These are phyloP conservation scores for Microcyclospora tardicrescens DNA, from an alignment of 2,329 filamentous ascomycete genomes.

Conservation along the genomic window DNA sequence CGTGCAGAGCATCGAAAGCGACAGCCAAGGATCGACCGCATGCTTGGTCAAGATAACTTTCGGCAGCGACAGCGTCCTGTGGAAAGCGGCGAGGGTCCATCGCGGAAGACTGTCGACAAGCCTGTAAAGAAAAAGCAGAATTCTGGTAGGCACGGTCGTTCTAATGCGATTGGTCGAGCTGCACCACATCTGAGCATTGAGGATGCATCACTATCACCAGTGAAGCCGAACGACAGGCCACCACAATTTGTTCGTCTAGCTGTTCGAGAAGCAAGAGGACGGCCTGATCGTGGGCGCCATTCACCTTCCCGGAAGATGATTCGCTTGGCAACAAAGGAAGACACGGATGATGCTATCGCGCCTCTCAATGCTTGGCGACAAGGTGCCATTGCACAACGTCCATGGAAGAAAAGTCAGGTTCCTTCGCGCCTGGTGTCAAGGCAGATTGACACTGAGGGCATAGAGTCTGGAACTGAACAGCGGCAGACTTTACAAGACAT, in stretches of 20 bases:
- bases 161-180: no score
- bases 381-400: slow-evolving; percentile 22
- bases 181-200: slow-evolving; percentile 36
- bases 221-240: slow-evolving; percentile 16
- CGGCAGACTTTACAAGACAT: background rate
- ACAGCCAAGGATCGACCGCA: slow-evolving; percentile 25
- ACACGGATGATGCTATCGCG: slow-evolving; percentile 42
- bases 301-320: slow-evolving; percentile 29
- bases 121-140: no score
- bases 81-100: no score
- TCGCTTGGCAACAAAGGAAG: slow-evolving; percentile 30
- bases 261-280: slow-evolving; percentile 37
- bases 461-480: no score
- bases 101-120: no score
- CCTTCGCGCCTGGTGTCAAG: background rate
- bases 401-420: background rate
- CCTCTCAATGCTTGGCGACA: slow-evolving; percentile 39
- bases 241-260: slow-evolving; percentile 45
- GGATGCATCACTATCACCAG: slow-evolving; percentile 29
- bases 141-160: no score
- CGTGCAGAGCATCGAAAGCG: slow-evolving; percentile 15
- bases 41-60: no score
- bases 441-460: no score
- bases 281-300: slow-evolving; percentile 36
- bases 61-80: no score